Base-by-base conservation (phyloP, 441 rosid genomes). In the Adansonia madagascariensis region DNA sequence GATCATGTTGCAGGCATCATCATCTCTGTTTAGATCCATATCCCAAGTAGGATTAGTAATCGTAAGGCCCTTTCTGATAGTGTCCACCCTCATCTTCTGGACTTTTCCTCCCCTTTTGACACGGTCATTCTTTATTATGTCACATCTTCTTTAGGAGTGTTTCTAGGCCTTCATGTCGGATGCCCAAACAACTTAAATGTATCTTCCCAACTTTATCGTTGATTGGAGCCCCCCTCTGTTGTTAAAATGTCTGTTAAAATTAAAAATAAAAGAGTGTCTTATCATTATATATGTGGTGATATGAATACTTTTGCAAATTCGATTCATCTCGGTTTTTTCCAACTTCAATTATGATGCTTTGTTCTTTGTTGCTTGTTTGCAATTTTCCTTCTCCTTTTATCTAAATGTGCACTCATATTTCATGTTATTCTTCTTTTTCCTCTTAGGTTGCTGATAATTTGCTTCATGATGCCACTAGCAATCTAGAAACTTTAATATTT, bases 401-500 rank as follows among this genome's bases (percentile, higher is more conserved):
- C 64, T 47, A 27, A 73, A 46, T 70, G 60, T 59, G 10, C 61
- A 74, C 3, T 24, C 41, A 1, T 9, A 50, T 79, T 43, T 57
- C 62, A 53, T 35, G 72, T 70, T 56, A 35, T 65, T 18, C 61
- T 35, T 70, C 6, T 3, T 82, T 50, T 75, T 76, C 77, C 44
- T 20, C 71, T 66, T 59, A 96, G 99, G 98, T 97, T 78, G 98
- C 98, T 84, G 99, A 97, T 88, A 97, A 97, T 85, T 88, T 97
- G 87, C 98, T 97, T 75, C 99, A 97, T 60, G 99, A 97, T 85
- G 86, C 96, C 71, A 86, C 95, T 2, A 97, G 98, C 92, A 97
- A 97, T 89, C 76, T 89, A 80, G 98, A 97, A 82, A 97, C 99
- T 60, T 87, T 92, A 78, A 94, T 97, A 81, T 97, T 97, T 84